A percentile compares a stretch with the other conserved stretches of the same genome.
Conservation (phyloP, 108 stramenopile species). For the Chaetoceros muelleri region DNA sequence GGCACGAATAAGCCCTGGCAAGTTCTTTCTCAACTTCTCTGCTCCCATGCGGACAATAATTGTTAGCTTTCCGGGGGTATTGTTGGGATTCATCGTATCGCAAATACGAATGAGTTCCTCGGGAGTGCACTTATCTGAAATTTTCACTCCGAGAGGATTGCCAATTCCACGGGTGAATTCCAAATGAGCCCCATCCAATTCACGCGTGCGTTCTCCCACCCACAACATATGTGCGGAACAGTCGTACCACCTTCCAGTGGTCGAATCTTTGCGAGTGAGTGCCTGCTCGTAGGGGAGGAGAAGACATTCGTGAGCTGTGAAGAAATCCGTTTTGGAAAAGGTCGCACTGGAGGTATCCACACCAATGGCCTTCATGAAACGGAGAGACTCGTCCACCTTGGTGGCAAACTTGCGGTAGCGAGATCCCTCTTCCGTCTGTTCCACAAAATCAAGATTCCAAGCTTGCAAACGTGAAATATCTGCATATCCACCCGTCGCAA, state of each 20-base stretch:
- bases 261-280: constrained; percentile 93
- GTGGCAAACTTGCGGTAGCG: constrained; percentile 83
- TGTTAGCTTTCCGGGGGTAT: constrained; percentile 91
- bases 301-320: constrained; percentile 96
- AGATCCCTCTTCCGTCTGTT: constrained; percentile 77
- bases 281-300: constrained; percentile 97
- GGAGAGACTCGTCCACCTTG: constrained; percentile 89
- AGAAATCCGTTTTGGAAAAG: constrained; percentile 92
- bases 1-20: constrained; percentile 94
- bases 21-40: constrained; percentile 85
- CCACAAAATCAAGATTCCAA: constrained; percentile 98
- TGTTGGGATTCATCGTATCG: constrained; percentile 91
- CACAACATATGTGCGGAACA: constrained; percentile 98
- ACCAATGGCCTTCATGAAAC: constrained; percentile 97
- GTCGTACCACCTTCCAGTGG: constrained; percentile 92
- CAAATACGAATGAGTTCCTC: constrained; percentile 88
- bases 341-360: constrained; percentile 73
- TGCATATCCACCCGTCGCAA: constrained; percentile 92
- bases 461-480: constrained; percentile 92
- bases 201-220: constrained; percentile 98
- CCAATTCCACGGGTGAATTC: constrained; percentile 95
- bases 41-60: constrained; percentile 99
- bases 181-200: constrained; percentile 95
- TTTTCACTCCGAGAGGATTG: constrained; percentile 97
- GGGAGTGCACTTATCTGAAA: constrained; percentile 92